Evolutionary conservation across 2,329 filamentous ascomycete genomes (phyloP).

Genomic region (Hymenoscyphus albidus): DNA sequence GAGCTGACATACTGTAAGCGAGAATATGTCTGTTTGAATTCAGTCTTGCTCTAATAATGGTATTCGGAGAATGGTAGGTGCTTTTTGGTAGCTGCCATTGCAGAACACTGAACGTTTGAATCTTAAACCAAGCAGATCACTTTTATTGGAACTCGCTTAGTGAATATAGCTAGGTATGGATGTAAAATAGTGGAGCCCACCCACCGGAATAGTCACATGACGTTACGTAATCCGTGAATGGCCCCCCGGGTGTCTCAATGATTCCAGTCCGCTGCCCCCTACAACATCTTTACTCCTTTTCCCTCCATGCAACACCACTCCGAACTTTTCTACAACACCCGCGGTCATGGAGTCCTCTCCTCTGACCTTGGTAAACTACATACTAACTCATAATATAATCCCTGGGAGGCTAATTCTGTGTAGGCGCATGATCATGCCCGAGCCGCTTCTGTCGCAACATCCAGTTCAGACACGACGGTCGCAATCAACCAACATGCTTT

Average conservation of each 20-base stretch:
- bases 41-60: no score
- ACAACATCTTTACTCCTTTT: background rate
- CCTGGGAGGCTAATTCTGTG: constrained; percentile 23
- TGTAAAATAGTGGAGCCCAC: no score
- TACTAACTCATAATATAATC: background rate
- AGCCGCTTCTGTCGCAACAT: constrained; percentile 72
- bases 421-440: constrained; percentile 86
- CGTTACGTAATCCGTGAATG: background rate
- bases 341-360: constrained; percentile 64
- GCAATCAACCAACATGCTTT: constrained; percentile 85
- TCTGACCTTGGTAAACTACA: constrained; percentile 54
- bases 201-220: background rate
- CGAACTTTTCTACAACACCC: constrained; percentile 5
- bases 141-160: no score
- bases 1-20: no score
- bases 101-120: no score
- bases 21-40: no score
- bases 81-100: no score
- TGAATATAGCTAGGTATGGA: no score
- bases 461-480: constrained; percentile 66
- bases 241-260: background rate
- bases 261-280: background rate
- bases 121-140: no score
- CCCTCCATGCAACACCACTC: background rate
- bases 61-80: no score